Conservation (phyloP, 306 rosid species). For the Oemleria cerasiformis region DNA sequence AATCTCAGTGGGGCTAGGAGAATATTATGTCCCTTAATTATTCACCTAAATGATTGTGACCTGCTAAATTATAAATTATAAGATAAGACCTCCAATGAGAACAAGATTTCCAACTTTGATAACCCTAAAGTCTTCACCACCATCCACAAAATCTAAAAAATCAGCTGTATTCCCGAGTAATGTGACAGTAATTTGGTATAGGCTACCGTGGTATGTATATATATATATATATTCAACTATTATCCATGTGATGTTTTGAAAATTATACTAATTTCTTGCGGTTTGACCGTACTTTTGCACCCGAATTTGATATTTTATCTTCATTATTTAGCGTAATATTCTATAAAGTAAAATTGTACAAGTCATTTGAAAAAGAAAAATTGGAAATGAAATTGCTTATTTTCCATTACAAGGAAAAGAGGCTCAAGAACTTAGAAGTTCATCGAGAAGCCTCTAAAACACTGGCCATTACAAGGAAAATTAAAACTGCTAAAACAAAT, state of each 20-base stretch:
- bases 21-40: slow-evolving; percentile 3
- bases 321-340: too few relatives aligned
- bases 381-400: slow-evolving; percentile 1
- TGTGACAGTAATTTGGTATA: neutral
- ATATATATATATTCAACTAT: slow-evolving; percentile 9
- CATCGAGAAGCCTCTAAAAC: slow-evolving; percentile 24
- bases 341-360: neutral
- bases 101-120: slow-evolving; percentile 15
- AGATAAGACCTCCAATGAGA: slow-evolving; percentile 21
- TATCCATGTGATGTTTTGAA: slow-evolving; percentile 25
- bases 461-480: neutral
- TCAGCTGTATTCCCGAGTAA: slow-evolving; percentile 1
- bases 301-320: too few relatives aligned
- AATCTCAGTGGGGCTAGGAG: slow-evolving; percentile 25
- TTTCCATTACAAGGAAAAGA: slow-evolving; percentile 28
- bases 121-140: neutral
- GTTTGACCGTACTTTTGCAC: too few relatives aligned
- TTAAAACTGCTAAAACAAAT: slow-evolving; percentile 34
- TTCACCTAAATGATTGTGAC: slow-evolving; percentile 3
- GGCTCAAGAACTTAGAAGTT: slow-evolving; percentile 17
- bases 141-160: neutral
- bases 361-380: neutral
- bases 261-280: neutral
- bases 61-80: slow-evolving; percentile 9
- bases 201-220: neutral